These are phyloP conservation scores for Fusarium tricinctum DNA, from an alignment of 2,329 filamentous ascomycete genomes.

Conservation along the genomic window DNA sequence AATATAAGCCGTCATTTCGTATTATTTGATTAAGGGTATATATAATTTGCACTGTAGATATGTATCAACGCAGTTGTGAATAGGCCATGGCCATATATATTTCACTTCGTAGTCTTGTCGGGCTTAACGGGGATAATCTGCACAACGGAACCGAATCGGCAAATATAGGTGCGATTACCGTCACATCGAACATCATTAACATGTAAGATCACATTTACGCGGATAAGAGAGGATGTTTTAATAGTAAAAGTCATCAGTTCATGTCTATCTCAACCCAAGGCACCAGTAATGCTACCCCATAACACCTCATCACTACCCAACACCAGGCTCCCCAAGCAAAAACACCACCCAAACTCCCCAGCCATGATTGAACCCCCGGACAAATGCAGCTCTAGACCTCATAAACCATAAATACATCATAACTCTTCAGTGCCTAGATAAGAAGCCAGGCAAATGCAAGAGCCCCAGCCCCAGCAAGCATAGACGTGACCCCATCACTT, in stretches of 20 bases:
- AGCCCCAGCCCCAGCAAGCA: conserved; percentile 27
- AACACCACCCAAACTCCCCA: conserved; percentile 1
- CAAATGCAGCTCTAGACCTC: not conserved
- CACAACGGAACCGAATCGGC: conserved; percentile 45
- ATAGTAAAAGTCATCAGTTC: not conserved
- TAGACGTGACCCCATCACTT: conserved; percentile 4
- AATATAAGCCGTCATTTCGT: conserved; percentile 50
- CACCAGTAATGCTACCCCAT: not conserved
- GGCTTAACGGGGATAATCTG: conserved; percentile 40
- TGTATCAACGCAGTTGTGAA: not conserved
- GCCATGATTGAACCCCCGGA: no score
- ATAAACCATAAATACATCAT: not conserved
- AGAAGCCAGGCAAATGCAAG: conserved; percentile 40
- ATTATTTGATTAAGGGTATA: no score
- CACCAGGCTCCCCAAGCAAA: not conserved
- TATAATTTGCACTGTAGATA: not conserved
- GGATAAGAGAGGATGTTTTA: not conserved
- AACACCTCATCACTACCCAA: conserved; percentile 2
- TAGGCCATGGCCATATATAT: not conserved
- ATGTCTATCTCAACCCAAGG: conserved; percentile 5
- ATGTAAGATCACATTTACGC: not conserved
- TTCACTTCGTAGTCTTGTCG: conserved; percentile 9
- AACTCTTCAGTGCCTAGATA: conserved; percentile 12
- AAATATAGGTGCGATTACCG: conserved; percentile 3
- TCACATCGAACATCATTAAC: not conserved